phyloP scores from a whole-genome alignment of 345 rosid genomes.

The Zanthoxylum bungeanum region DNA sequence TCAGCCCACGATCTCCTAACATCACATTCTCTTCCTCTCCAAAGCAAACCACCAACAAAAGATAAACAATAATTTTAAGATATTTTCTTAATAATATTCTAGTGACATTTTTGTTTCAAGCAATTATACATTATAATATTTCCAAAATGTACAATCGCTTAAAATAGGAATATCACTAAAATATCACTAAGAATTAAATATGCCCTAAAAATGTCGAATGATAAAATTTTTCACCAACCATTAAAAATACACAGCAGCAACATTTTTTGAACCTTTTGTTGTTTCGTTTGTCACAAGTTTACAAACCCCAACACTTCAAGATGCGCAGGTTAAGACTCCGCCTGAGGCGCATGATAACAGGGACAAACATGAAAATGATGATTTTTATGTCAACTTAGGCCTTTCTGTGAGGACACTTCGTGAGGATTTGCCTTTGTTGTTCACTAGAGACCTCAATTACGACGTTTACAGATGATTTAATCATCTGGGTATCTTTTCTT shows the following conservation, averaged over 20 bases:
- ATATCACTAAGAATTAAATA: too few species aligned
- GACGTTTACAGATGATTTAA: slow-evolving; percentile 69
- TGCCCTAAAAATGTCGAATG: too few species aligned
- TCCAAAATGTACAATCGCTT: too few species aligned
- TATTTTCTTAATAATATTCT: too few species aligned
- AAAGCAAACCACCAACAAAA: slow-evolving; percentile 38
- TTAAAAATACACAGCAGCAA: slow-evolving; percentile 2
- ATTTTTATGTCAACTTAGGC: slow-evolving; percentile 76
- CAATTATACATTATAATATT: too few species aligned
- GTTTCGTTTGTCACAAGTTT: slow-evolving; percentile 21
- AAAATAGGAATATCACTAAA: too few species aligned
- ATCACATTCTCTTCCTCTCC: slow-evolving; percentile 48
- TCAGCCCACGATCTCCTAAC: too few species aligned
- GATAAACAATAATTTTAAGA: too few species aligned
- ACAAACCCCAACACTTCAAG: slow-evolving; percentile 42
- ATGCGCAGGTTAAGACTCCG: slow-evolving; percentile 34
- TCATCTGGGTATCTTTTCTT: slow-evolving; percentile 26
- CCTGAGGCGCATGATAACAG: slow-evolving; percentile 26
- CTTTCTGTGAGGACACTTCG: slow-evolving; percentile 82
- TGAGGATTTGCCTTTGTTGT: slow-evolving; percentile 76
- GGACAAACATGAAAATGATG: slow-evolving; percentile 43
- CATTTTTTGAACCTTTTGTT: slow-evolving; percentile 17
- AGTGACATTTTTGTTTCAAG: too few species aligned
- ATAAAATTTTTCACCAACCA: slow-evolving; percentile 26
- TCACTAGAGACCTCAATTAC: slow-evolving; percentile 73